Conservation (phyloP, 345 rosid genomes). For the Eucalyptus microcorys region DNA sequence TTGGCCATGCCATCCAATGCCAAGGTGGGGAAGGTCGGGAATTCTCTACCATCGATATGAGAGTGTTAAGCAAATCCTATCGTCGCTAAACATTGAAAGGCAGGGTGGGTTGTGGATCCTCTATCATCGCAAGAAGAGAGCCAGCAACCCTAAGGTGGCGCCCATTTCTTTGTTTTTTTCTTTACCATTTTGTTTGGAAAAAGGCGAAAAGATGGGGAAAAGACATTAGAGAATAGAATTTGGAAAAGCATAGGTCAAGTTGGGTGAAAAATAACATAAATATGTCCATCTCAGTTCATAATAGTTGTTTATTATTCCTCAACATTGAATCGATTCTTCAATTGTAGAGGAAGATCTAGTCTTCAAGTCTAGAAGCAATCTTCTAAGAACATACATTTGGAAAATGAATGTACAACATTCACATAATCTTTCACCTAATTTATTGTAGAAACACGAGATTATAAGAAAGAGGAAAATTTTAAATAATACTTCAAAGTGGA, state of each 20-base stretch:
- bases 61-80: too few species aligned
- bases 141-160: not conserved
- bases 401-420: not conserved
- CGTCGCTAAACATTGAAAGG: not conserved
- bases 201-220: not conserved
- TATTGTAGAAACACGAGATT: not conserved
- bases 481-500: too few species aligned
- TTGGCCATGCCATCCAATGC: not conserved
- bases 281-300: not conserved
- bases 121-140: not conserved
- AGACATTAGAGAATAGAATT: not conserved
- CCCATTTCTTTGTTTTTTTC: not conserved
- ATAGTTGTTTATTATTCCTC: not conserved
- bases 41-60: accelerated
- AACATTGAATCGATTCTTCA: not conserved
- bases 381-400: not conserved
- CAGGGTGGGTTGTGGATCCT: accelerated
- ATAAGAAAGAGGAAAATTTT: not conserved
- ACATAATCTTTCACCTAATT: not conserved
- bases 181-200: not conserved
- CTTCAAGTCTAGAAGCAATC: too few species aligned
- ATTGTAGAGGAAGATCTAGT: not conserved
- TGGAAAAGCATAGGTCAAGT: not conserved
- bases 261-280: not conserved
- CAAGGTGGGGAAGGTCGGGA: not conserved